Evolutionary conservation across 805 yeast genomes (phyloP).

Genomic region (Yueomyces sinensis): DNA sequence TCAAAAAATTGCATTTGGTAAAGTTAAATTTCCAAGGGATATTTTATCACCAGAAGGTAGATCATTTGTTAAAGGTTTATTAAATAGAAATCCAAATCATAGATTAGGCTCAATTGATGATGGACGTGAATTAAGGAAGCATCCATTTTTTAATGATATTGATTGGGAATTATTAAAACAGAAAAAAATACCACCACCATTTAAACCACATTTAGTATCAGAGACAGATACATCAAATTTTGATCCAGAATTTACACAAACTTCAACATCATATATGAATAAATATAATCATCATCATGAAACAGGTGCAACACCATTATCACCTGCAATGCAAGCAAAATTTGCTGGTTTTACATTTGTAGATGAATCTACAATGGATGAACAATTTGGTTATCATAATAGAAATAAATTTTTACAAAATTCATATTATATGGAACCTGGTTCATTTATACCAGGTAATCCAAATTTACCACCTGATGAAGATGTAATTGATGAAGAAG

Average conservation of each 20-base stretch:
- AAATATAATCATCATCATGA: constrained; percentile 36
- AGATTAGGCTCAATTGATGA: constrained; percentile 85
- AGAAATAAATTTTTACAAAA: constrained; percentile 23
- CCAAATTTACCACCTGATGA: constrained; percentile 74
- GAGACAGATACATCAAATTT: constrained; percentile 94
- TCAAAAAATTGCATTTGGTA: constrained; percentile 96
- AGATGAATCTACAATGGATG: constrained; percentile 86
- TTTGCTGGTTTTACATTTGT: constrained; percentile 96
- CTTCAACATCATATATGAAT: constrained; percentile 53
- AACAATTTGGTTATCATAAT: constrained; percentile 16
- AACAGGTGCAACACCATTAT: constrained; percentile 49
- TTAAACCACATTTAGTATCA: constrained; percentile 80
- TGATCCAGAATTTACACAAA: constrained; percentile 94
- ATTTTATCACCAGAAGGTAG: constrained; percentile 88
- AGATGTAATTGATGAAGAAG: constrained; percentile 59
- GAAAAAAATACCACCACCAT: constrained; percentile 90
- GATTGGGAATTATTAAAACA: constrained; percentile 74
- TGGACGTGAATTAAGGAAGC: constrained; percentile 85
- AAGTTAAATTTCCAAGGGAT: constrained; percentile 94
- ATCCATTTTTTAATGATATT: constrained; percentile 81
- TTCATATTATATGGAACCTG: constrained; percentile 37
- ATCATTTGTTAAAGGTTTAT: constrained; percentile 85
- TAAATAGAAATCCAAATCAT: constrained; percentile 92
- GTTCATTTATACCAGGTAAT: constrained; percentile 68
- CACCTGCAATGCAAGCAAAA: constrained; percentile 92